Base-by-base conservation (phyloP, 148 eudicot genomes). In the Simmondsia chinensis region DNA sequence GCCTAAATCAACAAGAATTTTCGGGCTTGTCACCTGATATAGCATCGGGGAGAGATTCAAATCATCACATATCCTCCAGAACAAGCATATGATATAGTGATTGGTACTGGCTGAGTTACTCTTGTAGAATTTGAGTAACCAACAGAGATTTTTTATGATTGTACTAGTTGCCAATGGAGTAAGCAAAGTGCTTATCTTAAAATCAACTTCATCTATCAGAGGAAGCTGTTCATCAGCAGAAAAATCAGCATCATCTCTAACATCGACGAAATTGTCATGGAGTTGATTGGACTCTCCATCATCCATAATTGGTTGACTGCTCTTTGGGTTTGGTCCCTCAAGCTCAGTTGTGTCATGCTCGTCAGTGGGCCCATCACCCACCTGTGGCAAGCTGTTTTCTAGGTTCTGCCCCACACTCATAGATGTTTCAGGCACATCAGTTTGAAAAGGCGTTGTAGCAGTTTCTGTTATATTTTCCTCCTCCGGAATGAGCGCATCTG, bases 41-140 rank as follows among this genome's bases (percentile, higher is more conserved):
- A 93, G 64, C 94, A 86, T 93, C 36, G 99, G 94, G 57, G 99
- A 63, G 27, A 93, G 96, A 66, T 86, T 85, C 63, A 93, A 43
- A 77, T 93, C 99, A 33, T 93, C 94, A 45, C 89, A 82, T 43
- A 93, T 80, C 45, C 80, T 83, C 66, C 57, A 65, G 28, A 93
- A 59, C 72, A 83, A 56, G 71, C 69, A 55, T 60, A 93, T 17
- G 47, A 93, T 59, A 63, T 80, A 77, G 54, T 93, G 96, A 64
- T 93, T 93, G 54, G 91, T 80, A 50, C 82, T 63, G 45, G 48
- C 28, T 32, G 96, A 73, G 60, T 93, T 93, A 71, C 72, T 71
- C 65, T 75, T 86, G 48, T 86, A 86, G 40, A 73, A 77, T 72
- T 77, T 82, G 44, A 93, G 83, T 64, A 93, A 64, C 96, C 99